Evolutionary conservation across 2,329 filamentous ascomycete species (phyloP).

Genomic region (Aspergillus sp.): DNA sequence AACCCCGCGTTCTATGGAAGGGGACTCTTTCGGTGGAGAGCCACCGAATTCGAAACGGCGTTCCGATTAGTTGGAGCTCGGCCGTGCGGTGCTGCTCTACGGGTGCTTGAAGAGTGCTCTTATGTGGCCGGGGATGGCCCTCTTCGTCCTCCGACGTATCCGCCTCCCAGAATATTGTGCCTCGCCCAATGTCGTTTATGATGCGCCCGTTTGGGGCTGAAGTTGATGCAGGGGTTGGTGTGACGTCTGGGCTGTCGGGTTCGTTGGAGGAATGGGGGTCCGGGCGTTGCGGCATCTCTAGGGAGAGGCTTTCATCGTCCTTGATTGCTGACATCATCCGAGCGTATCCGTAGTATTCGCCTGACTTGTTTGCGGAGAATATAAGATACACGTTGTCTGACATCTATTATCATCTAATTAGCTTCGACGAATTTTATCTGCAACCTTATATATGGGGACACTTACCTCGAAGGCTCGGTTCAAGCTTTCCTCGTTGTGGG

Average conservation of each 20-base stretch:
- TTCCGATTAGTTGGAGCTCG: conserved; percentile 73
- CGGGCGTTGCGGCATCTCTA: conserved; percentile 67
- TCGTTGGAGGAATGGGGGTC: conserved; percentile 54
- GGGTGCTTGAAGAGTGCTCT: conserved; percentile 49
- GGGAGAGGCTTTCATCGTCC: conserved; percentile 68
- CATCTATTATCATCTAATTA: conserved; percentile 49
- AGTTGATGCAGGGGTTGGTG: conserved; percentile 74
- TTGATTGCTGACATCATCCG: conserved; percentile 84
- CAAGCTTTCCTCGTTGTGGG: conserved; percentile 82
- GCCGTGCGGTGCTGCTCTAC: conserved; percentile 38
- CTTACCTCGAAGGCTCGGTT: conserved; percentile 80
- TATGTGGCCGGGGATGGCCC: conserved; percentile 34
- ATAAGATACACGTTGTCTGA: conserved; percentile 85
- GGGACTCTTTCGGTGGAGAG: conserved; percentile 78
- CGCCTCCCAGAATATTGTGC: conserved; percentile 95
- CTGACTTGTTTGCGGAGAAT: conserved; percentile 96
- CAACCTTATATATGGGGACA: background rate
- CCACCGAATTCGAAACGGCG: conserved; percentile 90
- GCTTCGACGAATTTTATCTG: background rate
- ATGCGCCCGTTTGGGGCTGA: conserved; percentile 79
- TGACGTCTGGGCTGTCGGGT: conserved; percentile 73
- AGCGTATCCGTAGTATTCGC: conserved; percentile 94
- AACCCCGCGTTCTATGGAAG: conserved; percentile 82
- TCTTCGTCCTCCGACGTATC: conserved; percentile 54
- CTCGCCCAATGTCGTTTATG: conserved; percentile 88